Conservation (phyloP, 1,284 basidiomycete species). For the Cutaneotrichosporon cavernicola region DNA sequence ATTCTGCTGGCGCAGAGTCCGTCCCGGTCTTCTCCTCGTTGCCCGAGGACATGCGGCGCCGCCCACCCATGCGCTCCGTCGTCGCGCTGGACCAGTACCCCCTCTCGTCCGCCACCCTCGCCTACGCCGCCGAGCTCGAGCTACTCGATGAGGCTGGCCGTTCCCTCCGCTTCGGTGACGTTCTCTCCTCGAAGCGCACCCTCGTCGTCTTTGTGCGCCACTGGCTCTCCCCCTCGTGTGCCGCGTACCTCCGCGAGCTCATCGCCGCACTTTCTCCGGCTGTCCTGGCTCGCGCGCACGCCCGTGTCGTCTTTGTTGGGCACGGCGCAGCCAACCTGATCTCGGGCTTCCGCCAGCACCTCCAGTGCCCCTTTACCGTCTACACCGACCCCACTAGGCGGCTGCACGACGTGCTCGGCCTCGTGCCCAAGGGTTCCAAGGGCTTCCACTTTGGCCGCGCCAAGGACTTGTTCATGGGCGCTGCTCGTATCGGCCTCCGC, state of each 20-base stretch:
- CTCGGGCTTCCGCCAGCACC: conserved; percentile 54
- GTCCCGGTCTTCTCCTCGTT: not conserved
- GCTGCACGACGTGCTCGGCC: conserved; percentile 72
- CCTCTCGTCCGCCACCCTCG: conserved; percentile 50
- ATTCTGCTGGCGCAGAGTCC: not conserved
- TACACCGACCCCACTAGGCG: conserved; percentile 74
- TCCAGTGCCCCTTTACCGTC: conserved; percentile 58
- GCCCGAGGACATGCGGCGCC: not conserved
- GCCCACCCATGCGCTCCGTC: conserved; percentile 4
- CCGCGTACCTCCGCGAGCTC: conserved; percentile 77
- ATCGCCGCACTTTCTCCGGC: conserved; percentile 58
- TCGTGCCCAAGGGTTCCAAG: conserved; percentile 60
- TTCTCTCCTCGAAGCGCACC: conserved; percentile 62
- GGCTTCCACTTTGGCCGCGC: conserved; percentile 17
- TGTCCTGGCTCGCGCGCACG: conserved; percentile 58
- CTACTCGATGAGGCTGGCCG: conserved; percentile 68
- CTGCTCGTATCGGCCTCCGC: conserved; percentile 17
- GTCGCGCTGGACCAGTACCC: not conserved
- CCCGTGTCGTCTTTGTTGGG: conserved; percentile 64
- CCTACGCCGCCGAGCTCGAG: conserved; percentile 62
- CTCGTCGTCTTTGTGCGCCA: conserved; percentile 62
- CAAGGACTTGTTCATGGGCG: conserved; percentile 19
- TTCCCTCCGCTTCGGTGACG: conserved; percentile 66
- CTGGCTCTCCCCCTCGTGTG: conserved; percentile 68
- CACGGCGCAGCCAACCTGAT: conserved; percentile 58